phyloP scores from a whole-genome alignment of 106 monocot genomes.

The Gastrodia elata region DNA sequence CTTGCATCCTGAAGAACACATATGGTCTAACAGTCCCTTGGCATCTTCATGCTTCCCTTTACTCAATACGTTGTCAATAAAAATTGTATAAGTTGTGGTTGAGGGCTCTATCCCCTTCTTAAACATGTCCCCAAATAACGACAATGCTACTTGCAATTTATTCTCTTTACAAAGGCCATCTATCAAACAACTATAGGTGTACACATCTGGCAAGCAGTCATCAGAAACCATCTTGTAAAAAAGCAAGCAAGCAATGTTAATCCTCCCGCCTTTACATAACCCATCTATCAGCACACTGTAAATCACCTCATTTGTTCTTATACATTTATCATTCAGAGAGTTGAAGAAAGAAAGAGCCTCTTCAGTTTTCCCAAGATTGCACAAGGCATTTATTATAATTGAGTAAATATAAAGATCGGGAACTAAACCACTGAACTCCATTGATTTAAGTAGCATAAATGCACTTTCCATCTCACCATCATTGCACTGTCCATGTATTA shows the following conservation, averaged over 20 bases:
- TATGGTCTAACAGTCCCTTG: conserved; percentile 19
- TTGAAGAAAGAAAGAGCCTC: conserved; percentile 21
- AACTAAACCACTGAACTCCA: conserved; percentile 8
- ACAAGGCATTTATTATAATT: conserved; percentile 21
- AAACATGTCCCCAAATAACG: conserved; percentile 23
- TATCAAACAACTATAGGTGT: conserved; percentile 21
- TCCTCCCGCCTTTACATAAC: conserved; percentile 26
- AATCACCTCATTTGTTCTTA: conserved; percentile 25
- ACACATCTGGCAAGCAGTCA: conserved; percentile 18
- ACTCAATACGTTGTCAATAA: conserved; percentile 26
- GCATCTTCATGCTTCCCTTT: conserved; percentile 18
- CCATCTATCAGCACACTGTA: conserved; percentile 28
- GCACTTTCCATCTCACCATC: conserved; percentile 28
- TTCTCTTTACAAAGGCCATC: conserved; percentile 24
- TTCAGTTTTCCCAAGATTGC: conserved; percentile 18
- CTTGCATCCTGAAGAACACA: conserved; percentile 13
- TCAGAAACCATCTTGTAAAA: conserved; percentile 27
- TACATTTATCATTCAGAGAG: conserved; percentile 14
- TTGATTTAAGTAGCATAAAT: conserved; percentile 25
- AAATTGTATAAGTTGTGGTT: conserved; percentile 19
- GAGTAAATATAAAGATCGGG: conserved; percentile 29
- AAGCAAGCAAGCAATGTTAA: conserved; percentile 13
- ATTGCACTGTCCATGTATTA: conserved; percentile 31
- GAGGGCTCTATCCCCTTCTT: conserved; percentile 22
- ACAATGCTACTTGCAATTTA: conserved; percentile 20